A percentile compares a stretch with the other conserved stretches of the same genome.
phyloP scores from a whole-genome alignment of 23 red algal species.

The Gracilaria domingensis region DNA sequence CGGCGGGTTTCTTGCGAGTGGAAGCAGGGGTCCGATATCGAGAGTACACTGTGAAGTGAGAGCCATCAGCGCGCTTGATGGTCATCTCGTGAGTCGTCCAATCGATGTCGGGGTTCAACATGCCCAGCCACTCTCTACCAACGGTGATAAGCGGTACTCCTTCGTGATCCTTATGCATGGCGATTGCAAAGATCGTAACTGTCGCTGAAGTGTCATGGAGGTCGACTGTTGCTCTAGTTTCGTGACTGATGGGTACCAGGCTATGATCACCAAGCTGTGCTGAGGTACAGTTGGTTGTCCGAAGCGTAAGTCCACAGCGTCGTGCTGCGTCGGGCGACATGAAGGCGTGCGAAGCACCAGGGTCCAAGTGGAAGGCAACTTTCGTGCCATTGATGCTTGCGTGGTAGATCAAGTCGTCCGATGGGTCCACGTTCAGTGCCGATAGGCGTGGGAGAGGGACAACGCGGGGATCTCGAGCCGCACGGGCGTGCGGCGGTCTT shows the following conservation, averaged over 20 bases:
- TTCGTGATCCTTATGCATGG: background rate
- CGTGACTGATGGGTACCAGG: too few species aligned
- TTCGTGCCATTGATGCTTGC: background rate
- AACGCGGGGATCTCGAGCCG: background rate
- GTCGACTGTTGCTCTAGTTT: background rate
- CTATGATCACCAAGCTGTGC: too few species aligned
- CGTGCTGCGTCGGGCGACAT: background rate
- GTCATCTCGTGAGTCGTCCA: background rate
- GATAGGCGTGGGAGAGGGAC: background rate
- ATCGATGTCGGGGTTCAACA: background rate
- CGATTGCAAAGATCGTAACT: background rate
- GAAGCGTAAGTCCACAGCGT: too few species aligned
- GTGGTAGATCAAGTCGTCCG: background rate
- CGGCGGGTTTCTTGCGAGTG: background rate
- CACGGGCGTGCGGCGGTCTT: background rate
- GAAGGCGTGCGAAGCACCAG: background rate
- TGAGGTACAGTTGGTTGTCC: background rate
- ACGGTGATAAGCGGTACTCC: background rate
- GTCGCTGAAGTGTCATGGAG: too few species aligned
- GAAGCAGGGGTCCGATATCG: background rate
- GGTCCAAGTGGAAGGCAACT: background rate
- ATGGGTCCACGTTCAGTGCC: background rate
- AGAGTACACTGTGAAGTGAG: background rate
- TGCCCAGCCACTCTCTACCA: background rate
- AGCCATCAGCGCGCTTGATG: slow-evolving; percentile 4